Base-by-base conservation (phyloP, 495 filamentous ascomycete species). In the Peziza echinospora region DNA sequence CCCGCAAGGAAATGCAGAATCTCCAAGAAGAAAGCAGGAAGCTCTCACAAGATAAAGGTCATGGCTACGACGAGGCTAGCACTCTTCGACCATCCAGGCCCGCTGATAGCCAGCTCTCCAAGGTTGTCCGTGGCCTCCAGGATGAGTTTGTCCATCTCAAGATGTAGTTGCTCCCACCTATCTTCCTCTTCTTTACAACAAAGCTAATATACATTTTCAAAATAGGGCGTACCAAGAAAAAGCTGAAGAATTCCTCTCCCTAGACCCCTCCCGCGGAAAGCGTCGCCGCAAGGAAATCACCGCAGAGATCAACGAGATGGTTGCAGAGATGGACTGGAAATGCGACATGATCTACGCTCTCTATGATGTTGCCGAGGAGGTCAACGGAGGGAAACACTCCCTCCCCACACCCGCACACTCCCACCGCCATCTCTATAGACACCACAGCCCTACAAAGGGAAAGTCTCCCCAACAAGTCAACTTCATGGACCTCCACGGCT, bases 291-390 rank as follows among this genome's bases (percentile, higher is more conserved):
- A 77, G 54, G 62, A 67, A 8, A 51, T 87, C 25, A 66, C 73
- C 48, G 65, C 60, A 22, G 74, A 77, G 52, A 78, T 91, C 30
- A 71, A 77, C 52, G 66, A 67, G 47, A 50, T 86, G 22, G 58
- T 78, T 26, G 66, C 66, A 43, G 70, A 72, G 45, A 75, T 86
- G 37, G 82, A 89, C 57, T 65, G 68, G 49, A 86, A 87, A 60
- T 73, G 76, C n/a, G 81, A 85, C 48, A 82, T 91, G 57, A 77
- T 94, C 37, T 94, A 94, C 58, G 70, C 73, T 6, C 67, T 94
- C 5, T 84, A 91, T 49, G 87, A 96, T 56, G 84, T 93, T 6
- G 70, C 92, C 7, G 87, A 93, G 58, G 84, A 56, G 43, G 53
- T 59, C 42, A 30, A 34, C 9, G 48, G 41, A 26, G 39, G 34